phyloP scores from a whole-genome alignment of 2,329 filamentous ascomycete species.

The Aureobasidium sp. region DNA sequence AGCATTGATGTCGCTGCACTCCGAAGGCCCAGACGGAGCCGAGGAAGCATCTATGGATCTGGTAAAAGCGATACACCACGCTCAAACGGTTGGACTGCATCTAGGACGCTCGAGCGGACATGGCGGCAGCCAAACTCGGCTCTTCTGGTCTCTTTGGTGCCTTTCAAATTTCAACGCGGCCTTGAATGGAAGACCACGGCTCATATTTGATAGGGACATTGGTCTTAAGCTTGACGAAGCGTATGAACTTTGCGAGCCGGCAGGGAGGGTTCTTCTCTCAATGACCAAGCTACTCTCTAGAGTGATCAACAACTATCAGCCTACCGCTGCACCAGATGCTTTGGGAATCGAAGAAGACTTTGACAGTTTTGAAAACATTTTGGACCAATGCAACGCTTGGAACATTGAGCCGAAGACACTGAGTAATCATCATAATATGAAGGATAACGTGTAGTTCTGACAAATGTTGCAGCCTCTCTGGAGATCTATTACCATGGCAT shows the following conservation, averaged over 20 bases:
- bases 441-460: slow-evolving; percentile 1
- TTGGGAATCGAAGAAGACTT: slow-evolving; percentile 44
- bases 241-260: slow-evolving; percentile 29
- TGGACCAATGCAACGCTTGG: slow-evolving; percentile 34
- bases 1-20: slow-evolving; percentile 41
- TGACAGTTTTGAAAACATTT: slow-evolving; percentile 40
- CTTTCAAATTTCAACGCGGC: slow-evolving; percentile 43
- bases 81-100: slow-evolving; percentile 42
- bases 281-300: slow-evolving; percentile 41
- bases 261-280: slow-evolving; percentile 43
- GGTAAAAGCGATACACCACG: slow-evolving; percentile 44
- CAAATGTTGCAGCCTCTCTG: slow-evolving; percentile 35
- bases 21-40: slow-evolving; percentile 39
- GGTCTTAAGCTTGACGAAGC: slow-evolving; percentile 11
- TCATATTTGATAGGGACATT: slow-evolving; percentile 39
- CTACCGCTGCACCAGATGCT: slow-evolving; percentile 33
- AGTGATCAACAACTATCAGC: slow-evolving; percentile 43
- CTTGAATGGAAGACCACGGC: slow-evolving; percentile 41
- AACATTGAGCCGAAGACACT: slow-evolving; percentile 32
- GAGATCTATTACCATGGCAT: slow-evolving; percentile 53
- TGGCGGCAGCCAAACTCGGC: slow-evolving; percentile 55
- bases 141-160: slow-evolving; percentile 46
- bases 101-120: slow-evolving; percentile 54
- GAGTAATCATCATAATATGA: slow-evolving; percentile 21
- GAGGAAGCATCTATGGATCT: slow-evolving; percentile 42